Conservation (phyloP, 78 protist species). For the Protostelium mycophagum region DNA sequence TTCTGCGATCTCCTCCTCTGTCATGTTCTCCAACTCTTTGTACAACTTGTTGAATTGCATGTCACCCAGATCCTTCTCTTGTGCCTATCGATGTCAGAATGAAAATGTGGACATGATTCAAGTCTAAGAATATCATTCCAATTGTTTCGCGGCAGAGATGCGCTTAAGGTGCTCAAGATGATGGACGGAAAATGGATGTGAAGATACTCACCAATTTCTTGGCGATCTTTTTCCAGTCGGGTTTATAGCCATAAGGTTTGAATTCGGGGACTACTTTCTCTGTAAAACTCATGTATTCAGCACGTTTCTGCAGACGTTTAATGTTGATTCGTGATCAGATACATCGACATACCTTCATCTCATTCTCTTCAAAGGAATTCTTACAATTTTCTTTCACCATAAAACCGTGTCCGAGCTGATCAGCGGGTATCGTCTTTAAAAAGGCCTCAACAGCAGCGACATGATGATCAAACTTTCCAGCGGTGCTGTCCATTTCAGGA, state of each 20-base stretch:
- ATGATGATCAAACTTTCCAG: background rate
- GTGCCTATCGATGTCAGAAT: background rate
- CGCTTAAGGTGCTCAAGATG: too few relatives aligned
- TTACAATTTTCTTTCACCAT: background rate
- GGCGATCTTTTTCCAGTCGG: background rate
- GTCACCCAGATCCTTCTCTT: background rate
- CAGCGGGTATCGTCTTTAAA: background rate
- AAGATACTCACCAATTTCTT: background rate
- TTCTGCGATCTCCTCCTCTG: background rate
- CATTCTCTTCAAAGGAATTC: background rate
- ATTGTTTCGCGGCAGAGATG: too few relatives aligned
- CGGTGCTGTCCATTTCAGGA: too few relatives aligned
- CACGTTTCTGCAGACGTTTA: too few relatives aligned
- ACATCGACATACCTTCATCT: background rate
- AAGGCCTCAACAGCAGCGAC: background rate
- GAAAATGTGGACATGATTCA: too few relatives aligned
- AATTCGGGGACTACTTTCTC: background rate
- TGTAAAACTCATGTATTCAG: too few relatives aligned
- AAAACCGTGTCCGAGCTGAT: background rate
- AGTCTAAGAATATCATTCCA: too few relatives aligned
- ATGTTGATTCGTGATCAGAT: too few relatives aligned
- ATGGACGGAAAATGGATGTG: background rate
- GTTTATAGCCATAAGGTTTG: background rate
- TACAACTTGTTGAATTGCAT: background rate
- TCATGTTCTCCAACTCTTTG: background rate